Evolutionary conservation across 768 basidiomycete species (phyloP), one percentile per base, ranked within the genome.

Genomic region (Rhodotorula kratochvilovae): DNA sequence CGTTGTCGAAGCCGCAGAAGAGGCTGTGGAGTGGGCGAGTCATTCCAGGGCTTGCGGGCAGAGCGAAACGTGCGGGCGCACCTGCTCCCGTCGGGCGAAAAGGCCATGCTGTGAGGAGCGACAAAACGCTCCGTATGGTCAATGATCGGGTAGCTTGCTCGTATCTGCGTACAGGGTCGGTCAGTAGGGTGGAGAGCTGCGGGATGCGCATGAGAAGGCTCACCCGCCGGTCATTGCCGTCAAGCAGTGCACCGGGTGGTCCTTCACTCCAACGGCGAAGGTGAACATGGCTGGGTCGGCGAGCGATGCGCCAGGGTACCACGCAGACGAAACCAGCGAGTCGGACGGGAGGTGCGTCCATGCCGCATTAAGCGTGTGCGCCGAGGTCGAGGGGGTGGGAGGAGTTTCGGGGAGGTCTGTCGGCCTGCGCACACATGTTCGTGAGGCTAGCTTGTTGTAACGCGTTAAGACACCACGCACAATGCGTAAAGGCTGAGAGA

Each of bases 101-200:
- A 97, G 0, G 88, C 84, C 68, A 97, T 82, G 74, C 87, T 86
- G 65, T 92, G 89, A 0, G 95, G 93, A 0, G 91, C 92, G 51
- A 96, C 83, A 64, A 91, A 87, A 43, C 93, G 85, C 81, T 97
- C 95, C n/a, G 89, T 84, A 76, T 98, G 94, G 79, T 97, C 93
- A 17, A 97, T 85, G 50, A 97, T 95, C 51, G 84, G 84, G 79
- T 98, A 97, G 1, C 91, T 93, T 0, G 93, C 95, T 27, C 94
- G 86, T 29, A 91, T 85, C 94, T 96, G 77, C 31, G 25, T 1
- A 15, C 50, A 70, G 60, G 29, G 50, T 29, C 17, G 11, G 36
- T 35, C 31, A 35, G 62, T 45, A 29, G 51, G 8, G 2, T 33
- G 53, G 19, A 46, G 59, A n/a, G 25, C 12, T 5, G 57, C 27